phyloP scores from a whole-genome alignment of 192 early-diverging fungal species.

The Backusella tuberculispora region DNA sequence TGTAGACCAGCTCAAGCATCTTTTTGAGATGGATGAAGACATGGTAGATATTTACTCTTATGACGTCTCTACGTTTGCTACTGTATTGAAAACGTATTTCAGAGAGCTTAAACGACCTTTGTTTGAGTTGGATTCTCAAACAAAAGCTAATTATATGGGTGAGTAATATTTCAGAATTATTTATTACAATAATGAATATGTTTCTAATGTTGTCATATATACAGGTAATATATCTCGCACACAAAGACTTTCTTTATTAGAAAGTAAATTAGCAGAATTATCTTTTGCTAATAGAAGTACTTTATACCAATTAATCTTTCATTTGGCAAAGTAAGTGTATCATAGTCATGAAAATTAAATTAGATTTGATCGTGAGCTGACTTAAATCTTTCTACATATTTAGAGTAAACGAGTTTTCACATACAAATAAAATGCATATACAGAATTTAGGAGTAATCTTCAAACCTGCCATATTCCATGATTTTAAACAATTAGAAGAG shows the following conservation, averaged over 20 bases:
- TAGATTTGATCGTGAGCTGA: background rate
- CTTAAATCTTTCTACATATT: background rate
- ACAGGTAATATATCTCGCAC: conserved; percentile 12
- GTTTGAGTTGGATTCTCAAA: conserved; percentile 53
- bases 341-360: background rate
- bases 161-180: conserved; percentile 26
- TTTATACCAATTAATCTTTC: conserved; percentile 55
- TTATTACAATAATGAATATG: background rate
- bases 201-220: background rate
- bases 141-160: conserved; percentile 55
- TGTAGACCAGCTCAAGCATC: conserved; percentile 34
- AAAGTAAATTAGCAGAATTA: conserved; percentile 44
- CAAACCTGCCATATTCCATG: conserved; percentile 64
- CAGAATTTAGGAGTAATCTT: conserved; percentile 68
- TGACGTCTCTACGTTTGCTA: conserved; percentile 64
- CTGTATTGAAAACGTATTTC: conserved; percentile 66
- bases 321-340: conserved; percentile 55
- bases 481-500: conserved; percentile 49
- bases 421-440: conserved; percentile 69
- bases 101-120: conserved; percentile 64
- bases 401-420: conserved; percentile 54
- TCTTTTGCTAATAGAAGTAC: conserved; percentile 54
- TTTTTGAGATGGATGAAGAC: conserved; percentile 43
- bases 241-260: conserved; percentile 44
- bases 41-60: conserved; percentile 33